Percentiles rank a stretch among this genome's conserved stretches.
phyloP scores from a whole-genome alignment of 192 early-diverging fungal genomes.

The Nowakowskiella sp. region DNA sequence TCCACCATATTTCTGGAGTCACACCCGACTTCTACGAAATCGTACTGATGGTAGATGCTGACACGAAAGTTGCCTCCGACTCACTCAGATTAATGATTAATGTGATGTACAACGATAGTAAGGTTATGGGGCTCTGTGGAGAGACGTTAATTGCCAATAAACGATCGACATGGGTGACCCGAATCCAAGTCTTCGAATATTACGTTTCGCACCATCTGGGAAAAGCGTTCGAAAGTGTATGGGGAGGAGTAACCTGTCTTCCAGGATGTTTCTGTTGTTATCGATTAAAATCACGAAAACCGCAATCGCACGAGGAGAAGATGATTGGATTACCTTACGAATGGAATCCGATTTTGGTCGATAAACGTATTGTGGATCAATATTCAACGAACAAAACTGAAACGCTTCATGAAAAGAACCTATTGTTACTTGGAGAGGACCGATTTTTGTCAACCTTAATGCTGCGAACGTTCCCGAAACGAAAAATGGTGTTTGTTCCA shows the following conservation, averaged over 20 bases:
- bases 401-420: constrained; percentile 86
- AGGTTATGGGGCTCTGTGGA: constrained; percentile 87
- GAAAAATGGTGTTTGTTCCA: constrained; percentile 94
- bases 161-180: constrained; percentile 72
- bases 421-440: constrained; percentile 88
- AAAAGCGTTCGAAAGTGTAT: constrained; percentile 93
- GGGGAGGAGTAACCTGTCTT: constrained; percentile 96
- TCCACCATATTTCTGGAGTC: constrained; percentile 69
- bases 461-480: constrained; percentile 86
- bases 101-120: constrained; percentile 71
- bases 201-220: constrained; percentile 93
- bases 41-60: constrained; percentile 76
- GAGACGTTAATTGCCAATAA: constrained; percentile 97
- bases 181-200: constrained; percentile 98
- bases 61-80: constrained; percentile 49
- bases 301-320: not conserved
- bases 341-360: constrained; percentile 73
- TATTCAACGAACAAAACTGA: constrained; percentile 45
- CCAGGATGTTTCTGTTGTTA: constrained; percentile 99
- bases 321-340: constrained; percentile 5
- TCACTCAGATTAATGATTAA: constrained; percentile 35
- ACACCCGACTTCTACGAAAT: constrained; percentile 65
- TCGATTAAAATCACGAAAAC: constrained; percentile 66
- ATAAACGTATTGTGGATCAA: constrained; percentile 69
- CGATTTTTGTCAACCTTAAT: constrained; percentile 95